These are phyloP conservation scores for Saccharomycopsis sp. DNA, from an alignment of 805 yeast genomes.

Conservation along the genomic window DNA sequence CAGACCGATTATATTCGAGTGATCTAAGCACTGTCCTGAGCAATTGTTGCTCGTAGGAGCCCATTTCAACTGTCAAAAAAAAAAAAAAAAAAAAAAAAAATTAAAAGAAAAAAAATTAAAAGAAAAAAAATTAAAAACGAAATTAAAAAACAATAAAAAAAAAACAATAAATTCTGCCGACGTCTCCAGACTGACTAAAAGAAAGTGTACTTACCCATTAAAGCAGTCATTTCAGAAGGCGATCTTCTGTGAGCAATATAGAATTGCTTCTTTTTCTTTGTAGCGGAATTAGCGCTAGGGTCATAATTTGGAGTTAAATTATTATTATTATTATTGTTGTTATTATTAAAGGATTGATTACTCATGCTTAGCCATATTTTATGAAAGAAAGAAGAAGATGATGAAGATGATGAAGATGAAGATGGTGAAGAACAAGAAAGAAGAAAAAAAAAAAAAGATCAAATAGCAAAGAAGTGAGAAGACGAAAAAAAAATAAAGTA, in stretches of 20 bases:
- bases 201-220: conserved; percentile 56
- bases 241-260: conserved; percentile 97
- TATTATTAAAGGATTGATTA: no score
- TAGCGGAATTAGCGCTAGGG: background rate
- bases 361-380: no score
- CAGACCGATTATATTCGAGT: no score
- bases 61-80: no score
- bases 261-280: conserved; percentile 49
- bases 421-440: background rate
- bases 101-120: no score
- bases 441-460: background rate
- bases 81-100: no score
- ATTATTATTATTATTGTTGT: background rate
- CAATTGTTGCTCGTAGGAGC: no score
- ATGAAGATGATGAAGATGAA: no score
- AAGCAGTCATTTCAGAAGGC: conserved; percentile 87
- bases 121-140: no score
- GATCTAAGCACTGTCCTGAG: no score
- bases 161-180: background rate
- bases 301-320: conserved; percentile 2
- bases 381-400: no score
- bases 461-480: background rate
- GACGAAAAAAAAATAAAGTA: background rate
- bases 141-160: no score
- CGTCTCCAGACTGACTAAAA: background rate